phyloP scores from a whole-genome alignment of 2,329 filamentous ascomycete species.

The Penicillium sp. region DNA sequence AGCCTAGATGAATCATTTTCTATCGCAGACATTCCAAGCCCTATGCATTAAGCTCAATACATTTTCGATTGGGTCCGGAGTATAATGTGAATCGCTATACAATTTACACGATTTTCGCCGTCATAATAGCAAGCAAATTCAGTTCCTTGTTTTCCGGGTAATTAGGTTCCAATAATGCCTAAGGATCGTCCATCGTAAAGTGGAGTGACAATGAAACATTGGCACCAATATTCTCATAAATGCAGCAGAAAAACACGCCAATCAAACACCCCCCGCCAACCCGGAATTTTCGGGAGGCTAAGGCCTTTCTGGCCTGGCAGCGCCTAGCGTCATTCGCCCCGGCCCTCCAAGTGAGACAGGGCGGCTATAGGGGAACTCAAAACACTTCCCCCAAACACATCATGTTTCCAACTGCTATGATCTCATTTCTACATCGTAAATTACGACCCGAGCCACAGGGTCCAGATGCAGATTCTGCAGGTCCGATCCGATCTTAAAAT shows the following conservation, averaged over 20 bases:
- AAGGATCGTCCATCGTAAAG: background rate
- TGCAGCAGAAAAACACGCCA: background rate
- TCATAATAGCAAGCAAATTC: background rate
- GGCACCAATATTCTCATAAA: background rate
- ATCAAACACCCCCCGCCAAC: background rate
- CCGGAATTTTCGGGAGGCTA: background rate
- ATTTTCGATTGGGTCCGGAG: background rate
- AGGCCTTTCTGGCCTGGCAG: background rate
- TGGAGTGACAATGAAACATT: constrained; percentile 1
- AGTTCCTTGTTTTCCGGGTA: background rate
- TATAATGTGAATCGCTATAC: background rate
- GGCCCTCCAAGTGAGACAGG: background rate
- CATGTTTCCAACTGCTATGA: background rate
- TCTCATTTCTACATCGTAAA: background rate
- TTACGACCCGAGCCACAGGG: background rate
- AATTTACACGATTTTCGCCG: too few relatives aligned
- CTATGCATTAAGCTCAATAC: too few relatives aligned
- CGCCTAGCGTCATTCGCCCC: background rate
- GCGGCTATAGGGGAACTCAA: background rate
- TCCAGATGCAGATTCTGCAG: background rate
- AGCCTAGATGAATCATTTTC: constrained; percentile 6
- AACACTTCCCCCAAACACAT: background rate
- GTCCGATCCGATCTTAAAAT: background rate
- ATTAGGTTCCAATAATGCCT: background rate
- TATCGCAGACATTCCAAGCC: background rate